Conservation (phyloP, 495 filamentous ascomycete species). For the Penicillium malachiteum region DNA sequence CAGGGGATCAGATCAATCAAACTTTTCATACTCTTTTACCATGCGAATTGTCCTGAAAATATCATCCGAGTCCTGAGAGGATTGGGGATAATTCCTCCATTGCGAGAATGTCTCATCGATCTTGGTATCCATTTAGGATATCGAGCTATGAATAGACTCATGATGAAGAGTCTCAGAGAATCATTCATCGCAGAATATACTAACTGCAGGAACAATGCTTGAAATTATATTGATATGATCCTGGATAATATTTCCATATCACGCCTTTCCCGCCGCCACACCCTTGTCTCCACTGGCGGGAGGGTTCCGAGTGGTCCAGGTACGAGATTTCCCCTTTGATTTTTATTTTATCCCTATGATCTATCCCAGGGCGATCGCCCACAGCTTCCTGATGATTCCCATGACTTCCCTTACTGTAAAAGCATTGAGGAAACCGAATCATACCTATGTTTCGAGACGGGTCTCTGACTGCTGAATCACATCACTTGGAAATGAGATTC, state of each 20-base stretch:
- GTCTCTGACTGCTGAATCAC: slow-evolving; percentile 19
- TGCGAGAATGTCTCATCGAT: too few relatives aligned
- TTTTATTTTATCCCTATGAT: neutral
- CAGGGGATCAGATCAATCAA: neutral
- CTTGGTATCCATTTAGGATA: too few relatives aligned
- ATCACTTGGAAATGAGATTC: neutral
- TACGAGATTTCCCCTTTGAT: slow-evolving; percentile 4
- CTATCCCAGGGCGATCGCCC: neutral
- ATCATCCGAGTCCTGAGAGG: neutral
- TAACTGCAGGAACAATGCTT: too few relatives aligned
- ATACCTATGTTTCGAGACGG: slow-evolving; percentile 27
- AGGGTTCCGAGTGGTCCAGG: slow-evolving; percentile 14
- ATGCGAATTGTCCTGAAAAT: neutral
- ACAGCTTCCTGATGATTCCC: slow-evolving; percentile 14
- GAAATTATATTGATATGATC: neutral
- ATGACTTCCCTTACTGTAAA: slow-evolving; percentile 12
- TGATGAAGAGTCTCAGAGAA: too few relatives aligned
- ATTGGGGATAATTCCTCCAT: neutral
- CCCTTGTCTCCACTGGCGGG: slow-evolving; percentile 9
- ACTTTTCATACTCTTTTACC: neutral
- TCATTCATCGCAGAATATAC: neutral
- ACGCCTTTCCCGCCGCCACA: neutral
- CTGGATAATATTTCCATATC: slow-evolving; percentile 2
- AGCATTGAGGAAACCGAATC: slow-evolving; percentile 19
- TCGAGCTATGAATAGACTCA: too few relatives aligned